phyloP scores from a whole-genome alignment of 805 yeast species.

The Huiozyma sinensis region DNA sequence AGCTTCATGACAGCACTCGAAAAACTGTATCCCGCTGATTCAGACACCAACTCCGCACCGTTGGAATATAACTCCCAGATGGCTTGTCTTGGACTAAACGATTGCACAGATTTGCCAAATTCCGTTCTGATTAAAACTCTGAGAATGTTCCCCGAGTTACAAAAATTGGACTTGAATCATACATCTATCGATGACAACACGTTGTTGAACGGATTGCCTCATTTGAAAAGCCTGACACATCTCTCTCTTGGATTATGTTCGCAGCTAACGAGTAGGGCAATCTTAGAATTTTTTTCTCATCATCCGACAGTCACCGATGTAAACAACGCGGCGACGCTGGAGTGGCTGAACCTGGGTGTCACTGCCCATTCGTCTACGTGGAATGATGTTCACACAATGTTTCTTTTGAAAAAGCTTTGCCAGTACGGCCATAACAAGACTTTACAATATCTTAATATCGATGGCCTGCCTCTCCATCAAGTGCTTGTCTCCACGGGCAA shows the following conservation, averaged over 20 bases:
- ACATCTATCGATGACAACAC: conserved; percentile 64
- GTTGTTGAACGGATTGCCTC: conserved; percentile 42
- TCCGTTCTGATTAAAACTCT: conserved; percentile 35
- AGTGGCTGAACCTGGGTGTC: conserved; percentile 60
- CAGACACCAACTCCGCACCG: conserved; percentile 7
- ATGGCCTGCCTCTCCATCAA: conserved; percentile 50
- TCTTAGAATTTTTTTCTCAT: conserved; percentile 55
- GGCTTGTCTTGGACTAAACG: conserved; percentile 62
- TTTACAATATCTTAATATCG: conserved; percentile 42
- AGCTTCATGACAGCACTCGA: conserved; percentile 39
- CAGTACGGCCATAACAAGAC: conserved; percentile 28
- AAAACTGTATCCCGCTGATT: conserved; percentile 13
- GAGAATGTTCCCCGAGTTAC: conserved; percentile 48
- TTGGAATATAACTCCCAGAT: conserved; percentile 26
- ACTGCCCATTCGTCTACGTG: conserved; percentile 54
- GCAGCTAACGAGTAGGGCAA: conserved; percentile 58
- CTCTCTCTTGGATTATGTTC: conserved; percentile 57
- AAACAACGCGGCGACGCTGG: conserved; percentile 34
- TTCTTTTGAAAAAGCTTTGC: conserved; percentile 33
- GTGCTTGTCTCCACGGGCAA: conserved; percentile 2
- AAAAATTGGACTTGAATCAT: conserved; percentile 69
- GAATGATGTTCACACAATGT: conserved; percentile 40
- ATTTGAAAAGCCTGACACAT: conserved; percentile 55
- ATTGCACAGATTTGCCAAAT: conserved; percentile 67
- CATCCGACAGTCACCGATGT: conserved; percentile 51